phyloP scores from a whole-genome alignment of 371 early-diverging fungal genomes.

The Mucor plumbeus region DNA sequence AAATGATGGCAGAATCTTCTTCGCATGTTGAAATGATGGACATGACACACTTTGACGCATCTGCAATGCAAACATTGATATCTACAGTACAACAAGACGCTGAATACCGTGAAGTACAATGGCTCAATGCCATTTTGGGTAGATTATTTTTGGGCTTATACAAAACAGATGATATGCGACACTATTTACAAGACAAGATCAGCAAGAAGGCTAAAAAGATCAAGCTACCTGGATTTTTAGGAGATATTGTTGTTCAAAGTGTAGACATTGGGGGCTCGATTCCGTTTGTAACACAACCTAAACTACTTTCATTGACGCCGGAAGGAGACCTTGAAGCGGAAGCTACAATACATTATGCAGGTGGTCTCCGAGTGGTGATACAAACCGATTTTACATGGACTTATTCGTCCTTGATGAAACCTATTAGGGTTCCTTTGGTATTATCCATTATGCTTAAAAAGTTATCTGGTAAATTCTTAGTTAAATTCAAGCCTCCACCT shows the following conservation, averaged over 20 bases:
- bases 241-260: constrained; percentile 76
- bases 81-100: constrained; percentile 58
- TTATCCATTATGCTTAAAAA: constrained; percentile 72
- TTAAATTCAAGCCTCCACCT: constrained; percentile 85
- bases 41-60: constrained; percentile 53
- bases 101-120: constrained; percentile 64
- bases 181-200: constrained; percentile 67
- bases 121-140: constrained; percentile 92
- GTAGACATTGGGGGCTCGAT: constrained; percentile 82
- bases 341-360: constrained; percentile 78
- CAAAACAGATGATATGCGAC: constrained; percentile 64
- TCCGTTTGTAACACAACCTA: constrained; percentile 80
- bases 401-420: constrained; percentile 58
- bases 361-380: constrained; percentile 73
- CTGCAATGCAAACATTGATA: constrained; percentile 55
- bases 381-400: constrained; percentile 60
- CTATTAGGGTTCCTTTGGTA: constrained; percentile 77
- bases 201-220: constrained; percentile 65
- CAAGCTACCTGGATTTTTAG: constrained; percentile 74
- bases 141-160: constrained; percentile 75
- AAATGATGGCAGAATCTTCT: constrained; percentile 34
- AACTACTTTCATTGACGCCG: constrained; percentile 64
- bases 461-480: constrained; percentile 71
- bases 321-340: constrained; percentile 78
- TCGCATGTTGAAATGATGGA: constrained; percentile 44